These are phyloP conservation scores for Rubus idaeus DNA, from an alignment of 306 rosid genomes.

Conservation along the genomic window DNA sequence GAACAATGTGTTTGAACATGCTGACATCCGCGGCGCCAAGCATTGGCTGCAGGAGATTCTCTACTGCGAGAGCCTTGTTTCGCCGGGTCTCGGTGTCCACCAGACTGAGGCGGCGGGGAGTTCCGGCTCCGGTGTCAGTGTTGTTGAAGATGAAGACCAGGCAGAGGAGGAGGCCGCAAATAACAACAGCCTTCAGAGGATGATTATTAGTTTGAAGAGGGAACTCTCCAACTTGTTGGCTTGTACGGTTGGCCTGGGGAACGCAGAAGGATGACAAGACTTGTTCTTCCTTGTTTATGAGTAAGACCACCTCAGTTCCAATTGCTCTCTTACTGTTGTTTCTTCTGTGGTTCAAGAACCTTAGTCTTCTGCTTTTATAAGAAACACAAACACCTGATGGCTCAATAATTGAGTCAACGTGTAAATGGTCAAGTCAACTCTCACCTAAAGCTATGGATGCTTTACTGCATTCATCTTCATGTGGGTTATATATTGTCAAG, in stretches of 20 bases:
- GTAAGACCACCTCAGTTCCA: not conserved
- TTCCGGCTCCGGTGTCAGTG: not conserved
- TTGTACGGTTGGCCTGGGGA: slow-evolving; percentile 4
- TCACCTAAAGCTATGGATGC: not conserved
- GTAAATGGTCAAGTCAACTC: slow-evolving; percentile 1
- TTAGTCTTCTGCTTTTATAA: not conserved
- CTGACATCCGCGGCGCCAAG: slow-evolving; percentile 21
- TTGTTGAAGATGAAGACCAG: not conserved
- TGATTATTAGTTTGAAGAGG: slow-evolving; percentile 19
- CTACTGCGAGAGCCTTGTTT: slow-evolving; percentile 42
- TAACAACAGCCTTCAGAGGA: not conserved
- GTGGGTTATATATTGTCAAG: not conserved
- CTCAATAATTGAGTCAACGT: not conserved
- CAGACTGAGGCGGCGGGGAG: not conserved
- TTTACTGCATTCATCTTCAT: not conserved
- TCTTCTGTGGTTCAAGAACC: not conserved
- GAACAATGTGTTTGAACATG: slow-evolving; percentile 9
- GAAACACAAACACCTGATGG: not conserved
- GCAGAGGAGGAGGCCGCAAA: not conserved
- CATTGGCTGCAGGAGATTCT: slow-evolving; percentile 42
- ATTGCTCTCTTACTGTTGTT: not conserved
- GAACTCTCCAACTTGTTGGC: slow-evolving; percentile 13
- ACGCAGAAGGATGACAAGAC: not conserved
- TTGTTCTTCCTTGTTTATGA: not conserved
- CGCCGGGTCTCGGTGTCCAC: slow-evolving; percentile 19